Conservation (phyloP, 2,329 filamentous ascomycete genomes). For the Beauveria medogensis region DNA sequence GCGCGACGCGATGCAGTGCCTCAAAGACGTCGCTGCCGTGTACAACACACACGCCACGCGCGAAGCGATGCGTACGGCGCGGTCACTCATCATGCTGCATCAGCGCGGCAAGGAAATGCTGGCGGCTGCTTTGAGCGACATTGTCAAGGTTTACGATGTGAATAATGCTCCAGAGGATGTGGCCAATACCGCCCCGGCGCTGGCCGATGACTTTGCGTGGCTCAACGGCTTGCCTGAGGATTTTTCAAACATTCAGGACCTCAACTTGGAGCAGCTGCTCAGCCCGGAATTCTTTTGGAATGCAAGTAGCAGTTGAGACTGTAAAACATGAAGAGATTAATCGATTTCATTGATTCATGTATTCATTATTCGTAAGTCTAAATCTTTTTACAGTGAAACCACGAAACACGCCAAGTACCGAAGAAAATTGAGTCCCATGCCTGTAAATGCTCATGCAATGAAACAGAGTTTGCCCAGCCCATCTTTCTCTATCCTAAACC, state of each 20-base stretch:
- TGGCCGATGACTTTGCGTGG: constrained; percentile 30
- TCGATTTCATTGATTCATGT: neutral
- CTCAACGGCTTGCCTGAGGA: constrained; percentile 35
- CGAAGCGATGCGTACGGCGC: constrained; percentile 47
- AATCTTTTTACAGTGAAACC: neutral
- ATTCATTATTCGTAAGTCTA: neutral
- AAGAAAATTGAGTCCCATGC: neutral
- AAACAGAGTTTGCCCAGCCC: neutral
- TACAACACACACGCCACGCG: constrained; percentile 41
- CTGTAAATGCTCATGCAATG: neutral
- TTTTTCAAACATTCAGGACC: constrained; percentile 33
- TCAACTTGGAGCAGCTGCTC: constrained; percentile 35
- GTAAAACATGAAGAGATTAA: neutral
- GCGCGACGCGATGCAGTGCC: constrained; percentile 40
- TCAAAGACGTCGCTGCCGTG: constrained; percentile 31
- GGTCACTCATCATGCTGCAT: constrained; percentile 43
- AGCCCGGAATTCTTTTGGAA: constrained; percentile 14
- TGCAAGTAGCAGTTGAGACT: constrained; percentile 5
- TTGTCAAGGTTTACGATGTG: constrained; percentile 27
- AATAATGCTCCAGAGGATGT: constrained; percentile 18
- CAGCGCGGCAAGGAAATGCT: constrained; percentile 41
- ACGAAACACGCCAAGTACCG: neutral
- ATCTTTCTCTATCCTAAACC: no score
- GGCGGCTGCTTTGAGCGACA: constrained; percentile 27
- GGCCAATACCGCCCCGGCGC: constrained; percentile 14